Percentiles rank a stretch among this genome's conserved stretches.
Evolutionary conservation across 1,139 yeast genomes (phyloP).

Genomic region (Entelexis sorbosivorans): DNA sequence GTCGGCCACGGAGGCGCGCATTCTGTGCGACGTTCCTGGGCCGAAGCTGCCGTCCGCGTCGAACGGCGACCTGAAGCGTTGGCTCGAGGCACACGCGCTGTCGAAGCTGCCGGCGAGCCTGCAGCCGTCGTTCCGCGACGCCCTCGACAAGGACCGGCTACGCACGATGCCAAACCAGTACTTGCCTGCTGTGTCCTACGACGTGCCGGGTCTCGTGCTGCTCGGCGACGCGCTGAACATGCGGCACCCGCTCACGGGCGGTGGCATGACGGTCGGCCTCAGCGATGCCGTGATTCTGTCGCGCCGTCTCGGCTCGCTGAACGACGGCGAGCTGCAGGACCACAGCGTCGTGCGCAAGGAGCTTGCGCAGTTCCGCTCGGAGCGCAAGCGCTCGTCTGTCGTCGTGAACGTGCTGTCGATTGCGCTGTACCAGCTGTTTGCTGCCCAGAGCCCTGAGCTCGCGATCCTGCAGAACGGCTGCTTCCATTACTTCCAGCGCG

Average conservation of each 20-base stretch:
- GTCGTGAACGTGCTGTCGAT: slow-evolving; percentile 85
- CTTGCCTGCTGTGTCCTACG: slow-evolving; percentile 59
- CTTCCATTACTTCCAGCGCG: slow-evolving; percentile 69
- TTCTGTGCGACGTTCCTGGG: slow-evolving; percentile 69
- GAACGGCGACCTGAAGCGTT: slow-evolving; percentile 47
- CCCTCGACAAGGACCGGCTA: slow-evolving; percentile 44
- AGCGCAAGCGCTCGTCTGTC: slow-evolving; percentile 66
- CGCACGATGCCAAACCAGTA: slow-evolving; percentile 92
- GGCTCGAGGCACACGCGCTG: slow-evolving; percentile 49
- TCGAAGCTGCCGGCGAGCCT: slow-evolving; percentile 58
- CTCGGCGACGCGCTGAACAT: slow-evolving; percentile 91
- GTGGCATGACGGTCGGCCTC: slow-evolving; percentile 97
- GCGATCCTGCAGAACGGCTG: slow-evolving; percentile 75
- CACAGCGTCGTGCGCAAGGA: slow-evolving; percentile 44
- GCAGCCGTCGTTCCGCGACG: slow-evolving; percentile 53
- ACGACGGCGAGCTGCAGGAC: slow-evolving; percentile 47
- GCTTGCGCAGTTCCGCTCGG: slow-evolving; percentile 56
- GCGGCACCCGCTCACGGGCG: slow-evolving; percentile 98
- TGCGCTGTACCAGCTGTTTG: slow-evolving; percentile 80
- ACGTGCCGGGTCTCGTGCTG: slow-evolving; percentile 65
- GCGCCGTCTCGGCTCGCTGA: slow-evolving; percentile 40
- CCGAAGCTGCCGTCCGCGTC: slow-evolving; percentile 63
- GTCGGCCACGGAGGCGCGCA: slow-evolving; percentile 70
- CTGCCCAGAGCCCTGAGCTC: slow-evolving; percentile 64
- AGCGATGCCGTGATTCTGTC: slow-evolving; percentile 70